These are phyloP conservation scores for Boletus patriciae DNA, from an alignment of 768 basidiomycete genomes.

Conservation along the genomic window DNA sequence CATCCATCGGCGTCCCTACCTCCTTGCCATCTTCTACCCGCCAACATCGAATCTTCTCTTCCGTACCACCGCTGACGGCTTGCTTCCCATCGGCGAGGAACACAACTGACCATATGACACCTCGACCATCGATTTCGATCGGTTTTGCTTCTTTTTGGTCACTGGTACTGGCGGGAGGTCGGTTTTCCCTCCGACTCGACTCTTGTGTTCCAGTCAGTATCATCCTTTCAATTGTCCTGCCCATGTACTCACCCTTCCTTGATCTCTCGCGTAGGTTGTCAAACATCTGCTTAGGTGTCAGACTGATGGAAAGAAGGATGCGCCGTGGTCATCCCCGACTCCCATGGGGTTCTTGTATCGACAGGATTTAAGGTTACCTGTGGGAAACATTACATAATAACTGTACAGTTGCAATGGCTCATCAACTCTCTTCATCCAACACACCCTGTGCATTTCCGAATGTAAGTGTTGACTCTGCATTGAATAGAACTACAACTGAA, in stretches of 20 bases:
- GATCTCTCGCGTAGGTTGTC: no score
- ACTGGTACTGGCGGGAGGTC: not conserved
- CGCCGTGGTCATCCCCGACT: no score
- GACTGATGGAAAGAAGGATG: not conserved
- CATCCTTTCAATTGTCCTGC: not conserved
- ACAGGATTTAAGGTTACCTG: no score
- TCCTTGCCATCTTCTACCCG: not conserved
- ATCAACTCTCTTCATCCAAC: no score
- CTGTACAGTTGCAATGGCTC: no score
- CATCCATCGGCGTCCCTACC: no score
- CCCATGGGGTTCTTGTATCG: no score
- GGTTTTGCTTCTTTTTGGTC: not conserved
- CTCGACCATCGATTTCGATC: not conserved
- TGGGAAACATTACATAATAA: no score
- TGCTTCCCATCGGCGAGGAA: not conserved
- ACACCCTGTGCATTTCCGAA: no score
- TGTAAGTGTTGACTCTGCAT: no score
- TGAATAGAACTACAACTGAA: no score
- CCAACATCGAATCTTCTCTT: not conserved
- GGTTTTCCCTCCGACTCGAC: not conserved
- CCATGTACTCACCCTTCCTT: not conserved
- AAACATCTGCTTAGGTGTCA: not conserved
- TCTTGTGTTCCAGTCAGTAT: not conserved
- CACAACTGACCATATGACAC: not conserved
- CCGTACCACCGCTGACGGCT: not conserved